Conservation (phyloP, 345 rosid genomes). For the Eucalyptus viminalis region DNA sequence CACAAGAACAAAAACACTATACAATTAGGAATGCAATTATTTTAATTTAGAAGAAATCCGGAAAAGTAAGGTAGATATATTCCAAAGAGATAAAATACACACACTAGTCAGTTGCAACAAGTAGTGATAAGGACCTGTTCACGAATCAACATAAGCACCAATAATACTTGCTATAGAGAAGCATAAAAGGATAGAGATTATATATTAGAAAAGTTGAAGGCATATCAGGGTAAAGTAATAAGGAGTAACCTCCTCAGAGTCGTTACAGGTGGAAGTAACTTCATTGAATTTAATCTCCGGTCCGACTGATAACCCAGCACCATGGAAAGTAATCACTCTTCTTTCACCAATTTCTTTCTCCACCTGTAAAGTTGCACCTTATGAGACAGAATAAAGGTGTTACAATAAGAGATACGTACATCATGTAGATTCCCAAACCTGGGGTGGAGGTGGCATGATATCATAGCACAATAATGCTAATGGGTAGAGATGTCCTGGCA, state of each 20-base stretch:
- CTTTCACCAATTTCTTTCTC: conserved; percentile 94
- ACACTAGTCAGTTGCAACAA: not conserved
- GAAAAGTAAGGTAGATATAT: not conserved
- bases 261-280: conserved; percentile 32
- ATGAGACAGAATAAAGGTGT: not conserved
- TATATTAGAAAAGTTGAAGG: not conserved
- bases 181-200: not conserved
- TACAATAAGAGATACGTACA: not conserved
- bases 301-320: conserved; percentile 63
- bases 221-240: not conserved
- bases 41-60: not conserved
- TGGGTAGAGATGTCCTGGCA: conserved; percentile 76
- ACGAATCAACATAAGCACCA: not conserved
- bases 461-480: conserved; percentile 70
- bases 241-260: conserved; percentile 64
- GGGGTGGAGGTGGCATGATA: conserved; percentile 94
- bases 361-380: conserved; percentile 35
- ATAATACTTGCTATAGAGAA: not conserved
- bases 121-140: not conserved
- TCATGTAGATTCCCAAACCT: conserved; percentile 22
- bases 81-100: not conserved
- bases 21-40: not conserved
- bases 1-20: not conserved
- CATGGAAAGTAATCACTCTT: conserved; percentile 57
- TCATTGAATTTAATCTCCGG: conserved; percentile 48